phyloP scores from a whole-genome alignment of 1,284 basidiomycete genomes.

The Lentinula novae-zelandiae region DNA sequence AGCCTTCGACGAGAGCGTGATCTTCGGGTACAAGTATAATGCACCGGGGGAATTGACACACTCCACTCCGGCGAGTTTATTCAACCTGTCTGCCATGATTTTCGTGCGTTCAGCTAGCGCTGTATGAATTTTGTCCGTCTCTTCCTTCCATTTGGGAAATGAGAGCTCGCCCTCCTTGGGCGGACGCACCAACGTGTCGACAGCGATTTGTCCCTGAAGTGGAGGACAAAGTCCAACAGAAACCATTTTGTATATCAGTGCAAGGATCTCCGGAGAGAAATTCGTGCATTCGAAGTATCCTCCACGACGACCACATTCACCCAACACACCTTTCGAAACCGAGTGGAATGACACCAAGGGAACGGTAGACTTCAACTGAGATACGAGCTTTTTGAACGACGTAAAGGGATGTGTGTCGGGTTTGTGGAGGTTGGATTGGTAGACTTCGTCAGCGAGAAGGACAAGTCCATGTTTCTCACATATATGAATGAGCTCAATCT shows the following conservation, averaged over 20 bases:
- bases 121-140: slow-evolving; percentile 77
- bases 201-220: slow-evolving; percentile 84
- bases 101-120: slow-evolving; percentile 70
- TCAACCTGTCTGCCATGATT: slow-evolving; percentile 75
- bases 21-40: slow-evolving; percentile 81
- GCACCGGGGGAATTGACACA: slow-evolving; percentile 91
- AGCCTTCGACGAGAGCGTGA: slow-evolving; percentile 70
- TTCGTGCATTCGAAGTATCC: slow-evolving; percentile 93
- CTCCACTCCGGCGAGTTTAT: slow-evolving; percentile 73
- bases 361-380: slow-evolving; percentile 57
- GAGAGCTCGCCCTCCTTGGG: slow-evolving; percentile 73
- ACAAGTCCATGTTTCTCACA: slow-evolving; percentile 86
- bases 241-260: slow-evolving; percentile 93
- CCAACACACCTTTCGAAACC: slow-evolving; percentile 91
- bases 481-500: slow-evolving; percentile 71
- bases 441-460: slow-evolving; percentile 93
- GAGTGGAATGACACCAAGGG: slow-evolving; percentile 93
- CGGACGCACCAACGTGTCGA: slow-evolving; percentile 88
- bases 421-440: slow-evolving; percentile 88
- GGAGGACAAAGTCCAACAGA: slow-evolving; percentile 88
- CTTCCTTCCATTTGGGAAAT: slow-evolving; percentile 76
- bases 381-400: slow-evolving; percentile 88
- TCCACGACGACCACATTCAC: slow-evolving; percentile 91
- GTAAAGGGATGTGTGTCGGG: slow-evolving; percentile 70
- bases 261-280: slow-evolving; percentile 70